Conservation (phyloP, 345 rosid genomes). For the Pelargonium nanum region DNA sequence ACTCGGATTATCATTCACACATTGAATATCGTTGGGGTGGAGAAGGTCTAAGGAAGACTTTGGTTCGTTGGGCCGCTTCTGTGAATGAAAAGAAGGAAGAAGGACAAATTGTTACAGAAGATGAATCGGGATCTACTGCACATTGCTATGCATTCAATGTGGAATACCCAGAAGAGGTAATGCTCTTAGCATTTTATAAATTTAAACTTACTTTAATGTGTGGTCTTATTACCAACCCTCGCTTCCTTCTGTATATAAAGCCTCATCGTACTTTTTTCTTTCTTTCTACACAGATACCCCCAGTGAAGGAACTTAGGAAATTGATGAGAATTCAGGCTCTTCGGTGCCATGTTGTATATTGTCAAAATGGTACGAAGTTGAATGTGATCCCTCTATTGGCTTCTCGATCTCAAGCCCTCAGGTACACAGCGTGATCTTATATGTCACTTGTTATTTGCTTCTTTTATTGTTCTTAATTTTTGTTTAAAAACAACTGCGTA, state of each 20-base stretch:
- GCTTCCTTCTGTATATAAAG: no score
- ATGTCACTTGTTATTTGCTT: not conserved
- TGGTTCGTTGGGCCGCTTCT: constrained; percentile 59
- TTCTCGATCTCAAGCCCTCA: constrained; percentile 73
- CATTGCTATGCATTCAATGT: constrained; percentile 53
- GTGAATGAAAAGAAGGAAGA: constrained; percentile 29
- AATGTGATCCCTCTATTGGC: constrained; percentile 69
- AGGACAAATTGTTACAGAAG: constrained; percentile 33
- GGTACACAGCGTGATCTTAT: constrained; percentile 21
- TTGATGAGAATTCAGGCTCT: constrained; percentile 63
- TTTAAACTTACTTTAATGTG: no score
- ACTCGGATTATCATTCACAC: constrained; percentile 66
- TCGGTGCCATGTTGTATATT: constrained; percentile 53
- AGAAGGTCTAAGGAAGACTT: constrained; percentile 54
- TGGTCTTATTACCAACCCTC: no score
- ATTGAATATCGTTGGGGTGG: constrained; percentile 80
- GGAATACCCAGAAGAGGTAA: constrained; percentile 39
- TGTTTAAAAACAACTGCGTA: no score
- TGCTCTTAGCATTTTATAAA: not conserved
- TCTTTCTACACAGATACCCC: constrained; percentile 31
- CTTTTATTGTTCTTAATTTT: no score
- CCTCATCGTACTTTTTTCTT: no score
- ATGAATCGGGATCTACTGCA: constrained; percentile 41
- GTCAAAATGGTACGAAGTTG: constrained; percentile 50
- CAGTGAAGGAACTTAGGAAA: constrained; percentile 54